Percentiles rank a stretch among this genome's conserved stretches.
Conservation (phyloP, 2,329 filamentous ascomycete genomes). For the Moelleriella libera region DNA sequence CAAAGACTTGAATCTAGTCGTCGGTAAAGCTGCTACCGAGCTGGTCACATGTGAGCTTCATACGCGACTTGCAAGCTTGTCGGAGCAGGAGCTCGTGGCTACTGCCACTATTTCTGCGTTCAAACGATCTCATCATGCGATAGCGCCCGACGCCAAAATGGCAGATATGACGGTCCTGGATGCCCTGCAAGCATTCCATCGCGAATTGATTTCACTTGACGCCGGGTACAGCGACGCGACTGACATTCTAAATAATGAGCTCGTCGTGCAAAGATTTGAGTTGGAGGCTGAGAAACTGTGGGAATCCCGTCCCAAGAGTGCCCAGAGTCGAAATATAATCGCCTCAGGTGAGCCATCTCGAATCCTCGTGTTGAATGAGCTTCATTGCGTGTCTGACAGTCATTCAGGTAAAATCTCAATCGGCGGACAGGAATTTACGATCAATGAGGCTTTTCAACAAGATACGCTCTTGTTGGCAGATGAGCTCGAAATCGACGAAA, state of each 20-base stretch:
- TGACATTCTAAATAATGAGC: slow-evolving; percentile 55
- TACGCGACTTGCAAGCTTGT: too few species aligned
- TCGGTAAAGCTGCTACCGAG: not conserved
- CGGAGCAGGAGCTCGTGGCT: too few species aligned
- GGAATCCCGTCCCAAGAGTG: slow-evolving; percentile 61
- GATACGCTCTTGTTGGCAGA: slow-evolving; percentile 71
- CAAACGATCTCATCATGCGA: slow-evolving; percentile 24
- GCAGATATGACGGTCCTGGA: slow-evolving; percentile 59
- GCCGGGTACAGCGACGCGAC: slow-evolving; percentile 48
- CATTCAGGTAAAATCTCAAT: slow-evolving; percentile 61
- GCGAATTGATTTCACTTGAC: slow-evolving; percentile 65
- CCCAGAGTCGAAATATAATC: slow-evolving; percentile 59
- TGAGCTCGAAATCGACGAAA: slow-evolving; percentile 78
- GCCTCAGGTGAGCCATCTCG: slow-evolving; percentile 40
- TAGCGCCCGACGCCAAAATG: slow-evolving; percentile 41
- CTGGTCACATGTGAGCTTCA: too few species aligned
- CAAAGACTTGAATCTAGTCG: slow-evolving; percentile 3
- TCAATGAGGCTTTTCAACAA: slow-evolving; percentile 84
- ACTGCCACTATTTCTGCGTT: too few species aligned
- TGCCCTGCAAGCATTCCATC: slow-evolving; percentile 70
- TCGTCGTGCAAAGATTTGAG: slow-evolving; percentile 58
- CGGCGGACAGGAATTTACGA: slow-evolving; percentile 56
- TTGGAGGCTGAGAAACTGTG: slow-evolving; percentile 58
- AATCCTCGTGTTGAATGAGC: not conserved
- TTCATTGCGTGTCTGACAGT: slow-evolving; percentile 5